Evolutionary conservation across 139 green algal species (phyloP), one percentile per base, ranked within the genome.

Genomic region (Chlorella sp.): DNA sequence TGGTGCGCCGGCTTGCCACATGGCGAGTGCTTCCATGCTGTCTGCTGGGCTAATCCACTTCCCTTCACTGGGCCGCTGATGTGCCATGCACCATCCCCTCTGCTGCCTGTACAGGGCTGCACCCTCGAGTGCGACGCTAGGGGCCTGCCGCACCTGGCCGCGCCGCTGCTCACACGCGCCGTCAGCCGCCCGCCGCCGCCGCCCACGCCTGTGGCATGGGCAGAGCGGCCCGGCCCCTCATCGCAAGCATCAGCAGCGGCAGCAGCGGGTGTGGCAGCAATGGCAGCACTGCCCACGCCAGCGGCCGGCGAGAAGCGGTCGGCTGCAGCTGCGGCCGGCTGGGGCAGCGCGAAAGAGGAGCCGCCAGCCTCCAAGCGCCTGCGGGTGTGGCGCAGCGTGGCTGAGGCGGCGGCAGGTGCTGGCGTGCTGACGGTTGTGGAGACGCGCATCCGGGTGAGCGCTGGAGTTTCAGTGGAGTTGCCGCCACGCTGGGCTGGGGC

Each of bases 61-160:
- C 69, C 2, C 9, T 51, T n/a, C 11, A 8, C 41, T 76, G 7
- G 11, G 19, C 0, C 3, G 0, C 6, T n/a, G 0, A 14, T 34
- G 26, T 34, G 32, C 60, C 17, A 36, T 20, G 34, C 13, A 1
- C 40, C 38, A 8, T n/a, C 38, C n/a, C 40, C 17, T 54, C 7
- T 76, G 9, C 40, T 36, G 70, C 34, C 70, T 64, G 17, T 67
- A 8, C 74, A 80, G 74, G 60, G 41, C 40, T 87, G 83, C 79
- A 62, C 41, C 8, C 74, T 87, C 16, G 69, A 81, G 58, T 87
- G 83, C 32, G 54, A 87, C 19, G 73, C 83, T 0, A 38, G 83
- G 0, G 72, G 72, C 17, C 41, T 87, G 74, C 70, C 69, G 32
- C 83, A 87, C 58, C 60, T 87, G 17, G 72, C 60, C 2, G 56